Evolutionary conservation across 768 basidiomycete genomes (phyloP).

Genomic region (Amanita muscaria): DNA sequence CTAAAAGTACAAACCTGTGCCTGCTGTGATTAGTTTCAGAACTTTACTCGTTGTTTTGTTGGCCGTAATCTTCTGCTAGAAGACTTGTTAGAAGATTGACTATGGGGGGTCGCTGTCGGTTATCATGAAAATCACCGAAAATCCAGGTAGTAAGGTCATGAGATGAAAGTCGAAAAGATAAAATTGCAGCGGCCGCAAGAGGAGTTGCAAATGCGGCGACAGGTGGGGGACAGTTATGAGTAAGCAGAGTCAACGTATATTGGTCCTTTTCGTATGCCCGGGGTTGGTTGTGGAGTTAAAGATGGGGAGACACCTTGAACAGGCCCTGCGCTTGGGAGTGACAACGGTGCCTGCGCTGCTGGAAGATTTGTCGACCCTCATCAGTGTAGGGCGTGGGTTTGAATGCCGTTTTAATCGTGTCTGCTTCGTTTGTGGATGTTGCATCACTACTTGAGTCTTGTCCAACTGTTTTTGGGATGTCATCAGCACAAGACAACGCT

Average conservation of each 20-base stretch:
- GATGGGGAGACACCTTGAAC: neutral
- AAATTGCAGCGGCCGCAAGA: conserved; percentile 1
- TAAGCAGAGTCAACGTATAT: conserved; percentile 4
- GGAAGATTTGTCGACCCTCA: neutral
- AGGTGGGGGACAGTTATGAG: neutral
- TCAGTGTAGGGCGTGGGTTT: too few relatives aligned
- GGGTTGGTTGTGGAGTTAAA: neutral
- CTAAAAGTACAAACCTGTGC: too few relatives aligned
- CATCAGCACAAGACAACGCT: neutral
- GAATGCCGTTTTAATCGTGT: neutral
- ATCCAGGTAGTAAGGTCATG: too few relatives aligned
- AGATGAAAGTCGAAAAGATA: too few relatives aligned
- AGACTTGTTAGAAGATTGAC: too few relatives aligned
- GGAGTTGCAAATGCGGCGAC: conserved; percentile 7
- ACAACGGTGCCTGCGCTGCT: neutral
- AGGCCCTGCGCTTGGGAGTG: neutral
- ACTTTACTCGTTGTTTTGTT: too few relatives aligned
- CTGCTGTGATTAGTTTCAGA: too few relatives aligned
- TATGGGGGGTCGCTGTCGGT: too few relatives aligned
- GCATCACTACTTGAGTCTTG: neutral
- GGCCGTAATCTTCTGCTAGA: too few relatives aligned
- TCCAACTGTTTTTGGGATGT: neutral
- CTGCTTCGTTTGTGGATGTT: neutral
- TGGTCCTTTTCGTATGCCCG: neutral
- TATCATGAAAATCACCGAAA: too few relatives aligned